phyloP scores from a whole-genome alignment of 2,329 filamentous ascomycete species.

The Aspergillus novoparasiticus region DNA sequence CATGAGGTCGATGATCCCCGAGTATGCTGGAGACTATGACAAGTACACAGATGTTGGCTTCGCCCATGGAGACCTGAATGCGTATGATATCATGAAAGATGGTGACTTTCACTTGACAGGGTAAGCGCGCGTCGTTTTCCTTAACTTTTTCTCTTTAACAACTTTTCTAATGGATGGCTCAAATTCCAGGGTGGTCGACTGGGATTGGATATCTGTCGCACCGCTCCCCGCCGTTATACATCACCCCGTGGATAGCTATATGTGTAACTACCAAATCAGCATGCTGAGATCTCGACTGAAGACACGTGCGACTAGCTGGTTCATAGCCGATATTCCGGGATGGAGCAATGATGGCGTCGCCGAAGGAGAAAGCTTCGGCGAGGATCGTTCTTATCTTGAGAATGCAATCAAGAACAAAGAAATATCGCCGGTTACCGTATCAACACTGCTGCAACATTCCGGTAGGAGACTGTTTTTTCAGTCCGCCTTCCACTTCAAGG shows the following conservation, averaged over 20 bases:
- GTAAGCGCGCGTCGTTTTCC: conserved; percentile 5
- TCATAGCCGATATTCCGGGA: conserved; percentile 20
- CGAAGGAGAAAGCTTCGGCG: conserved; percentile 13
- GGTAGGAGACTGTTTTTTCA: conserved; percentile 20
- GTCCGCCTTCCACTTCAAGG: conserved; percentile 16
- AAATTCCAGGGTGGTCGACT: conserved; percentile 17
- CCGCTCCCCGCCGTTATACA: conserved; percentile 20
- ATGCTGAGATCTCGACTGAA: too few species aligned
- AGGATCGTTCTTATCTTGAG: conserved; percentile 15
- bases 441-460: conserved; percentile 14
- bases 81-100: conserved; percentile 19
- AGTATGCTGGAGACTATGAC: conserved; percentile 18
- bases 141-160: too few species aligned
- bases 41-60: conserved; percentile 17
- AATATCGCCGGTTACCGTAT: conserved; percentile 4
- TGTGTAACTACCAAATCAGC: too few species aligned
- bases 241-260: too few species aligned
- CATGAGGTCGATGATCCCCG: conserved; percentile 22
- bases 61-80: conserved; percentile 18
- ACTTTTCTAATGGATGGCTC: neutral
- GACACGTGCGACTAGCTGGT: too few species aligned
- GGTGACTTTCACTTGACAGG: conserved; percentile 17
- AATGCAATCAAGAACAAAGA: conserved; percentile 11
- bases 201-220: conserved; percentile 20
- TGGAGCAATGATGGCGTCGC: conserved; percentile 16